These are phyloP conservation scores for Dryas alaskensis DNA, from an alignment of 306 rosid species.

Conservation along the genomic window DNA sequence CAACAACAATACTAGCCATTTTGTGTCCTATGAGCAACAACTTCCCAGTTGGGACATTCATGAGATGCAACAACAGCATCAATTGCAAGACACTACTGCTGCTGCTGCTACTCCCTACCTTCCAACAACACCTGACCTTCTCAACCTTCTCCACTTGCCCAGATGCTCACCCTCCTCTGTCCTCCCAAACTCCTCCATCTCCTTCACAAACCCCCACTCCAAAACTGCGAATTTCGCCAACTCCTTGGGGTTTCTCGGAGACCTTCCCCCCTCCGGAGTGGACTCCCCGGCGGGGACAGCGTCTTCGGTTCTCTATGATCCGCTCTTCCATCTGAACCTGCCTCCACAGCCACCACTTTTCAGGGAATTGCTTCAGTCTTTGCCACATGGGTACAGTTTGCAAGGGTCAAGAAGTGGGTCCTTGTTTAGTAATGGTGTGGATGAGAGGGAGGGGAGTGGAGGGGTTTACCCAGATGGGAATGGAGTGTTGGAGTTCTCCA, in stretches of 20 bases:
- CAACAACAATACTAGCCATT: conserved; percentile 15
- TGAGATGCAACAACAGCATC: conserved; percentile 35
- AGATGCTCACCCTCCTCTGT: conserved; percentile 55
- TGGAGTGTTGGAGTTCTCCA: conserved; percentile 64
- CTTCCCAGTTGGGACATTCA: conserved; percentile 23
- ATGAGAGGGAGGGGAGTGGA: conserved; percentile 53
- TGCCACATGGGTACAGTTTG: conserved; percentile 67
- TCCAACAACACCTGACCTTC: conserved; percentile 59
- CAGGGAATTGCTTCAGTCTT: conserved; percentile 63
- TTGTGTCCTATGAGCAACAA: conserved; percentile 25
- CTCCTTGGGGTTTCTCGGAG: conserved; percentile 48
- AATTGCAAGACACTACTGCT: not conserved
- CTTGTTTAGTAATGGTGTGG: conserved; percentile 46
- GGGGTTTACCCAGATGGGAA: conserved; percentile 44
- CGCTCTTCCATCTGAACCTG: not conserved
- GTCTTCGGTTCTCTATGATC: conserved; percentile 16
- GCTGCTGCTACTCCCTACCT: conserved; percentile 17
- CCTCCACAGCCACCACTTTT: conserved; percentile 80
- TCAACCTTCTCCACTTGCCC: conserved; percentile 68
- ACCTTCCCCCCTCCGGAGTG: conserved; percentile 45
- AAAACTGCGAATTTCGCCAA: conserved; percentile 36
- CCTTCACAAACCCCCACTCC: conserved; percentile 55
- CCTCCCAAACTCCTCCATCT: conserved; percentile 43
- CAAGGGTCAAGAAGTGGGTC: conserved; percentile 52
- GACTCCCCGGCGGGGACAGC: conserved; percentile 7